A percentile compares a stretch with the other conserved stretches of the same genome.
Conservation (phyloP, 2,329 filamentous ascomycete species). For the Clarireedia sp. region DNA sequence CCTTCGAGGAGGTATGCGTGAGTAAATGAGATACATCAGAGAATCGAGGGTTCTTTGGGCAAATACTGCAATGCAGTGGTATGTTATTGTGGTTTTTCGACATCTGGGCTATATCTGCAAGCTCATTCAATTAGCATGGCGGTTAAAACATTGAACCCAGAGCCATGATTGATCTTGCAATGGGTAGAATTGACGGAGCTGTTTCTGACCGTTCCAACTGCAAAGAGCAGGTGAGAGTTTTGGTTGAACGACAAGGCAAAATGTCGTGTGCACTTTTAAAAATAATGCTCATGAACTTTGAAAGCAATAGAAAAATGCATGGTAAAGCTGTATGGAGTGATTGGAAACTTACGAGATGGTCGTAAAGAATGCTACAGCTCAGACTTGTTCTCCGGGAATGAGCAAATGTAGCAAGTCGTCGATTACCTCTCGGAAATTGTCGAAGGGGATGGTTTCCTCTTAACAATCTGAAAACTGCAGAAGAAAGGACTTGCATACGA, state of each 20-base stretch:
- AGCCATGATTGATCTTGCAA: neutral
- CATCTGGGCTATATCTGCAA: conserved; percentile 15
- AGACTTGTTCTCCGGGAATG: conserved; percentile 15
- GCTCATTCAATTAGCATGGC: conserved; percentile 4
- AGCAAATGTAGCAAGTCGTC: conserved; percentile 23
- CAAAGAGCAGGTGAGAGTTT: neutral
- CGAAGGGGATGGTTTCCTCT: conserved; percentile 9
- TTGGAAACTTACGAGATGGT: neutral
- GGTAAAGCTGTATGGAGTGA: neutral
- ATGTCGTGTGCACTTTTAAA: too few relatives aligned
- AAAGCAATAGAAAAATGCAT: neutral
- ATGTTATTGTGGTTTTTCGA: conserved; percentile 34
- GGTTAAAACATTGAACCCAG: neutral
- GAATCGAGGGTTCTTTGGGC: conserved; percentile 70
- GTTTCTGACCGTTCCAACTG: neutral
- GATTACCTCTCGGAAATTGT: conserved; percentile 15
- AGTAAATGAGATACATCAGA: conserved; percentile 87
- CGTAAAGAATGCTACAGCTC: conserved; percentile 4
- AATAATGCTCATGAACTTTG: neutral
- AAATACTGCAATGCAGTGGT: conserved; percentile 74
- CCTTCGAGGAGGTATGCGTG: conserved; percentile 87
- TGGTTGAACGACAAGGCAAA: too few relatives aligned
- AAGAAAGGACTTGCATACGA: conserved; percentile 4
- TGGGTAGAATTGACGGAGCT: neutral
- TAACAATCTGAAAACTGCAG: neutral